Conservation (phyloP, 2,329 filamentous ascomycete genomes). For the Verticillium klebahnii region DNA sequence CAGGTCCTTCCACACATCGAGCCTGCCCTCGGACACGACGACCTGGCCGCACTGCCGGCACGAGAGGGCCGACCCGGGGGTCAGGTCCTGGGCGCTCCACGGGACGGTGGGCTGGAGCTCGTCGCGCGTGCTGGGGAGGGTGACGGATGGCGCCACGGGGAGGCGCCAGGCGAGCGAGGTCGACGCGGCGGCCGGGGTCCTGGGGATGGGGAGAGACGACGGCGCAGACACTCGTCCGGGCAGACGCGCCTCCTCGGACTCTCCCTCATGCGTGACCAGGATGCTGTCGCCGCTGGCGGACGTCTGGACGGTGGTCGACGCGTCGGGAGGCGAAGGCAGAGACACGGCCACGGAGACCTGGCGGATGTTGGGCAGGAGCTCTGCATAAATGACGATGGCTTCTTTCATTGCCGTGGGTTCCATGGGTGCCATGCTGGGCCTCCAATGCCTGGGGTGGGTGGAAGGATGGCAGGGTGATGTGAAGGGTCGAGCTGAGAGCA, state of each 20-base stretch:
- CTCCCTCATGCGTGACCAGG: conserved; percentile 41
- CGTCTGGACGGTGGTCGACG: conserved; percentile 35
- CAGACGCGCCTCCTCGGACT: conserved; percentile 29
- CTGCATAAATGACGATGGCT: conserved; percentile 51
- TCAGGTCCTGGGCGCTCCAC: conserved; percentile 52
- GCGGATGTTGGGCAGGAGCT: conserved; percentile 60
- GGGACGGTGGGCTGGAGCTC: conserved; percentile 32
- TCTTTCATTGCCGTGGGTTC: neutral
- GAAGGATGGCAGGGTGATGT: neutral
- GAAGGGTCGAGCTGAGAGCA: neutral
- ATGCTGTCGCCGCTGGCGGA: conserved; percentile 40
- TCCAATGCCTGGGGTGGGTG: neutral
- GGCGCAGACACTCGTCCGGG: conserved; percentile 34
- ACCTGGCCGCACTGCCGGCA: conserved; percentile 34
- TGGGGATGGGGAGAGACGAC: conserved; percentile 30
- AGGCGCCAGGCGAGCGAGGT: conserved; percentile 49
- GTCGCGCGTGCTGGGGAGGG: conserved; percentile 13
- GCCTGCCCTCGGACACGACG: conserved; percentile 31
- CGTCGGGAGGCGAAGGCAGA: conserved; percentile 37
- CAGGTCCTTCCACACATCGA: conserved; percentile 77
- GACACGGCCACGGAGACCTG: conserved; percentile 57
- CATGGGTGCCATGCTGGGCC: neutral
- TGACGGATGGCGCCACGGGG: conserved; percentile 28
- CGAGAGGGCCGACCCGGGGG: conserved; percentile 31
- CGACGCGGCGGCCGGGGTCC: conserved; percentile 5